phyloP scores from a whole-genome alignment of 345 rosid species.

The Alliaria petiolata region DNA sequence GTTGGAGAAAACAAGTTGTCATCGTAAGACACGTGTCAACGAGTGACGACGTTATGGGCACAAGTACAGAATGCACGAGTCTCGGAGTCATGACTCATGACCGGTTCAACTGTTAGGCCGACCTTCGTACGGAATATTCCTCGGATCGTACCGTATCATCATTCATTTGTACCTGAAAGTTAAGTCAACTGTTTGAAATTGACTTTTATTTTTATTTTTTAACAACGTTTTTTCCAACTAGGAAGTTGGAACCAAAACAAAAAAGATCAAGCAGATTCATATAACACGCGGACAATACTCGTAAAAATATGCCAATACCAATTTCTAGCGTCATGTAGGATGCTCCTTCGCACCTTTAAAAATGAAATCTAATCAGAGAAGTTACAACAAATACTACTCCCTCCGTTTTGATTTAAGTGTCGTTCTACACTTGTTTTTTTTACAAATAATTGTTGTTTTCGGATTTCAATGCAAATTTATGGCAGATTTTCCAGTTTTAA shows the following conservation, averaged over 20 bases:
- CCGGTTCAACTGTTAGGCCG: neutral
- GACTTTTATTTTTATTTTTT: neutral
- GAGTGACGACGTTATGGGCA: neutral
- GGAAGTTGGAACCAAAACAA: too few relatives aligned
- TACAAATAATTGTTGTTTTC: too few relatives aligned
- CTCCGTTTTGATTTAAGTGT: too few relatives aligned
- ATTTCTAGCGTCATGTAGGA: neutral
- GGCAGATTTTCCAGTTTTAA: too few relatives aligned
- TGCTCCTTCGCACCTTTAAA: neutral
- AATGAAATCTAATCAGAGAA: too few relatives aligned
- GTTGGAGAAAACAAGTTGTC: neutral
- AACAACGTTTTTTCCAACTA: neutral
- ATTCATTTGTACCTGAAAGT: neutral
- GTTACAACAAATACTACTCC: too few relatives aligned
- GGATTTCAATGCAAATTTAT: too few relatives aligned
- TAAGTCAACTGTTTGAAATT: neutral
- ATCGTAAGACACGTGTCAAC: neutral
- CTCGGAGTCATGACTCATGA: neutral
- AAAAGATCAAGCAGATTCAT: too few relatives aligned
- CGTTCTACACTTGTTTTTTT: too few relatives aligned
- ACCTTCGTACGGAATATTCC: constrained; percentile 22
- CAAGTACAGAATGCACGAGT: neutral
- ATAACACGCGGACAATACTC: too few relatives aligned
- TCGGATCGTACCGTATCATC: constrained; percentile 3
- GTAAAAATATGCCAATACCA: too few relatives aligned